phyloP scores from a whole-genome alignment of 2,329 filamentous ascomycete species.

The Colletotrichum tropicale region DNA sequence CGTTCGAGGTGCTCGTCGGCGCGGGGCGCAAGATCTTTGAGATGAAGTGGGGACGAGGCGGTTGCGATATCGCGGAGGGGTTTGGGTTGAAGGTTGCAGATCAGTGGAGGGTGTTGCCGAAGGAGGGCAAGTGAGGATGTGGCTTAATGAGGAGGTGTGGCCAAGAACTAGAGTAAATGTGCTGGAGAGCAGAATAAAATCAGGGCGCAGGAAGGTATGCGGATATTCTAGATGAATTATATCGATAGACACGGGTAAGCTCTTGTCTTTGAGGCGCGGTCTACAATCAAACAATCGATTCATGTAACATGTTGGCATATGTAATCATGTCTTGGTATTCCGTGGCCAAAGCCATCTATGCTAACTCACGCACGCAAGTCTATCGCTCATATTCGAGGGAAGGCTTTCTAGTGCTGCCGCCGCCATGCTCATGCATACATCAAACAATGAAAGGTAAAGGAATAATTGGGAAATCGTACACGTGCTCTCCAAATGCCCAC shows the following conservation, averaged over 20 bases:
- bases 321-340: constrained; percentile 1
- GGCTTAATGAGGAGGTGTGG: background rate
- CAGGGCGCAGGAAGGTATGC: background rate
- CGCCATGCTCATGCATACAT: background rate
- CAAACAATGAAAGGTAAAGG: background rate
- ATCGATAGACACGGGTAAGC: background rate
- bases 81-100: constrained; percentile 43
- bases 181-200: background rate
- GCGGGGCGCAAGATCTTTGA: constrained; percentile 44
- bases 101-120: constrained; percentile 50
- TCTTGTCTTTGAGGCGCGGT: too few relatives aligned
- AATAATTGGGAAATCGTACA: constrained; percentile 10
- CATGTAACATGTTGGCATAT: too few relatives aligned
- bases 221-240: too few relatives aligned
- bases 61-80: constrained; percentile 43
- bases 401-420: background rate
- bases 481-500: constrained; percentile 1
- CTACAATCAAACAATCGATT: too few relatives aligned
- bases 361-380: background rate
- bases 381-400: background rate
- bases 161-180: background rate
- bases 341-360: constrained; percentile 7
- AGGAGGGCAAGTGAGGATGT: constrained; percentile 19
- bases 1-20: constrained; percentile 49
- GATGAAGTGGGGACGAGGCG: constrained; percentile 50